phyloP scores from a whole-genome alignment of 2,329 filamentous ascomycete genomes.

The Phialemoniopsis sp. region DNA sequence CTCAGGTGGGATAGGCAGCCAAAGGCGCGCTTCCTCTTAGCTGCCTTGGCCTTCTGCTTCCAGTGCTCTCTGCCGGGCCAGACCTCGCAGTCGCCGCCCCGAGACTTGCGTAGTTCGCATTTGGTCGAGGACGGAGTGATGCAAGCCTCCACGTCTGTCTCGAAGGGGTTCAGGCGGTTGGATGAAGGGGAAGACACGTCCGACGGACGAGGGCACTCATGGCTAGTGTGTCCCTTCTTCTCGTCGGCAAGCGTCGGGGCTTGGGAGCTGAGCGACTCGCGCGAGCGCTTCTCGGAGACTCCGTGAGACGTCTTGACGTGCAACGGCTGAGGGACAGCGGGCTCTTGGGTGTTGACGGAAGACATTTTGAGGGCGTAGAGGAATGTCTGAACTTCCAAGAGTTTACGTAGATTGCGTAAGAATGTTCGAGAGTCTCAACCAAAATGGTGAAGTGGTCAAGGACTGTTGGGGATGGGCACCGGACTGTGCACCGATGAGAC shows the following conservation, averaged over 20 bases:
- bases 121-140: conserved; percentile 28
- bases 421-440: no score
- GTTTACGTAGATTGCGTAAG: no score
- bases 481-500: no score
- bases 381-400: no score
- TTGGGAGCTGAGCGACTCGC: conserved; percentile 16
- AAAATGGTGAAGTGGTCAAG: no score
- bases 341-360: no score
- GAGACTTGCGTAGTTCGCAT: conserved; percentile 28
- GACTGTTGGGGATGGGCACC: no score
- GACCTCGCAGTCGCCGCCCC: conserved; percentile 47
- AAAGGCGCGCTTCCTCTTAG: conserved; percentile 47
- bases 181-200: conserved; percentile 41
- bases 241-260: conserved; percentile 13
- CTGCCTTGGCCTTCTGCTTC: conserved; percentile 54
- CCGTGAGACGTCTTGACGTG: no score
- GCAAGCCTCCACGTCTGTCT: conserved; percentile 54
- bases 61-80: conserved; percentile 59
- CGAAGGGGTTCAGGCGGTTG: conserved; percentile 45
- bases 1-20: conserved; percentile 49
- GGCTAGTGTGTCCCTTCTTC: conserved; percentile 9
- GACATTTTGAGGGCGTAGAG: no score
- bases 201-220: conserved; percentile 12
- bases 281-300: conserved; percentile 15
- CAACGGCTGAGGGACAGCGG: no score